Base-by-base conservation (phyloP, 371 early-diverging fungal species). In the Mortierella sp. region DNA sequence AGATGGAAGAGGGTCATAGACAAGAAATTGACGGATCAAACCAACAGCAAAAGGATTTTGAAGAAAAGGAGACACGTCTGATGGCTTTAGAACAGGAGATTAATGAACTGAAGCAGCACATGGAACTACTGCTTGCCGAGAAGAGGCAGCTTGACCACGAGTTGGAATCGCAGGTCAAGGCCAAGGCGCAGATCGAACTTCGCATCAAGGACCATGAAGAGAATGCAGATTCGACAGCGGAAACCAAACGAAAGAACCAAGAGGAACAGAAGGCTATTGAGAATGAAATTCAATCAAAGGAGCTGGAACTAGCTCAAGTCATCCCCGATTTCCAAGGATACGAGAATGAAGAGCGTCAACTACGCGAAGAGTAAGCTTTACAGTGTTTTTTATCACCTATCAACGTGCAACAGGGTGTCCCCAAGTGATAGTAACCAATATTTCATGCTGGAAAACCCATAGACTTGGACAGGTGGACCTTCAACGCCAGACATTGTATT, bases 401-500 rank as follows among this genome's bases (percentile, higher is more conserved):
- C 13, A 19, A 8, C 16, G 6, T 30, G 45, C 19, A 23, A 24
- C 34, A 18, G 7, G 12, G 23, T 1, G 42, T 55, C 26, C 42
- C 26, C 26, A n/a, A 3, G 3, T 13, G 8, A 7, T 2, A 0
- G 3, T 24, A 43, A 43, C 45, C 5, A 1, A 27, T 39, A 34
- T 42, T 34, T 38, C 13, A 3, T 21, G 12, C n/a, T 55, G 31
- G 19, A 9, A 27, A 50, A n/a, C 42, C 23, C 45, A 42, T 54
- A 87, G 84, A 19, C 61, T 86, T 13, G 82, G 78, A 30, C 60
- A 69, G 27, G 48, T 65, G 19, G 83, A 91, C 42, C 58, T 83
- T 23, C 78, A 86, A 45, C 78, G 89, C 71, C 84, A 86, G 54
- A 73, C 78, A 13, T 86, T 97, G 8, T 85, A 90, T 70, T 87